Evolutionary conservation across 495 filamentous ascomycete genomes (phyloP).

Genomic region (Trichoderma parareesei): DNA sequence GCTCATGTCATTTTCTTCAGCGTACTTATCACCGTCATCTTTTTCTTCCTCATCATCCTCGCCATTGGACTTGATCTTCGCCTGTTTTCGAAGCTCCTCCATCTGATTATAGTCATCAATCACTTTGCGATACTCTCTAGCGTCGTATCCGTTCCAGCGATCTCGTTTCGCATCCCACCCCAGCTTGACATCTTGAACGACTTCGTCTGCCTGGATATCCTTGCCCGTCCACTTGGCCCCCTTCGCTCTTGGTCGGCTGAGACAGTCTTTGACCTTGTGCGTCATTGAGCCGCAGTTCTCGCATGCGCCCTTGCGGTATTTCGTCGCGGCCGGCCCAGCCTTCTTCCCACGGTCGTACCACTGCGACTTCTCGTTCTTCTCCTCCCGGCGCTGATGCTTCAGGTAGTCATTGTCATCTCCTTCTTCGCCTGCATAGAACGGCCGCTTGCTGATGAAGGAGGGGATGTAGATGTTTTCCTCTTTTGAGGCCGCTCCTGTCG

Average conservation of each 20-base stretch:
- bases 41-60: conserved; percentile 44
- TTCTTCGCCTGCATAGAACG: conserved; percentile 88
- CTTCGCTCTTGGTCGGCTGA: conserved; percentile 79
- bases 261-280: conserved; percentile 89
- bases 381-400: conserved; percentile 83
- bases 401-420: conserved; percentile 78
- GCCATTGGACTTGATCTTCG: conserved; percentile 20
- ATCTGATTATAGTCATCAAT: conserved; percentile 82
- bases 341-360: conserved; percentile 88
- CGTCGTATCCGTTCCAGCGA: conserved; percentile 94
- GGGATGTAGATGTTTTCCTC: conserved; percentile 98
- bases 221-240: conserved; percentile 90
- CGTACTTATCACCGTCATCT: conserved; percentile 64
- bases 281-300: conserved; percentile 97
- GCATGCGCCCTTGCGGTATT: conserved; percentile 95
- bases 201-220: conserved; percentile 88
- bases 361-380: conserved; percentile 61
- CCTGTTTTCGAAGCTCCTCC: conserved; percentile 65
- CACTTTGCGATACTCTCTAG: conserved; percentile 74
- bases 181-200: conserved; percentile 72
- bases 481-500: conserved; percentile 51
- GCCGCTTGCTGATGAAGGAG: conserved; percentile 93
- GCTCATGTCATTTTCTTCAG: conserved; percentile 96
- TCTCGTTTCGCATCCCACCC: conserved; percentile 99
- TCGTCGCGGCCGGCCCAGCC: conserved; percentile 76